These are phyloP conservation scores for Castanea sativa DNA, from an alignment of 306 rosid species.

Conservation along the genomic window DNA sequence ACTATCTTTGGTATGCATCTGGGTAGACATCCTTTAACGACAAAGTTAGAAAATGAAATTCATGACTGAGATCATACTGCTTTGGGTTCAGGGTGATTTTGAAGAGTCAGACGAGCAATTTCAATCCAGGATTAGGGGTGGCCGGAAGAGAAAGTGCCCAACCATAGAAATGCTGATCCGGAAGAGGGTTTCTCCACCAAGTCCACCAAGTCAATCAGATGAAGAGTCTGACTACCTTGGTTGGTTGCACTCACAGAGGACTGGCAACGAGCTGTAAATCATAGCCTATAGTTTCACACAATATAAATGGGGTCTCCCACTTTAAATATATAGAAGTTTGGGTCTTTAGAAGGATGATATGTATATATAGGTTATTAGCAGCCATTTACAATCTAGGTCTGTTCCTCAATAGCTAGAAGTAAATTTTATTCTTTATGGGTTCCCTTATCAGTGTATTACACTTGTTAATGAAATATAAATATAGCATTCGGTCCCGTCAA, in stretches of 20 bases:
- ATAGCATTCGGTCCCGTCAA: background rate
- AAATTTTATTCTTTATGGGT: background rate
- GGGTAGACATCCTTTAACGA: background rate
- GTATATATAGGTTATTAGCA: background rate
- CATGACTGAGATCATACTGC: background rate
- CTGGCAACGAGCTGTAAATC: slow-evolving; percentile 4
- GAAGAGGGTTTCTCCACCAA: slow-evolving; percentile 72
- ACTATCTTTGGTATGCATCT: background rate
- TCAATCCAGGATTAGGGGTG: slow-evolving; percentile 77
- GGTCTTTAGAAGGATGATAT: background rate
- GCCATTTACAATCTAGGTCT: background rate
- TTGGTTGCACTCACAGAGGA: slow-evolving; percentile 28
- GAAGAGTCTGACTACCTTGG: slow-evolving; percentile 15
- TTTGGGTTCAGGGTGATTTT: slow-evolving; percentile 68
- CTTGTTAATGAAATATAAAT: background rate
- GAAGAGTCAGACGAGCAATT: slow-evolving; percentile 67
- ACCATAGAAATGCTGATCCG: slow-evolving; percentile 64
- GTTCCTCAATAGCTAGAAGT: background rate
- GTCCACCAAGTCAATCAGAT: slow-evolving; percentile 49
- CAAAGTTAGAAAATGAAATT: background rate
- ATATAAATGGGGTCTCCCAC: background rate
- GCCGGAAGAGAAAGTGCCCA: slow-evolving; percentile 68
- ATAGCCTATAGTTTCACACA: background rate
- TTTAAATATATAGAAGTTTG: background rate
- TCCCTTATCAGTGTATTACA: background rate